A percentile compares a stretch with the other conserved stretches of the same genome.
These are phyloP conservation scores for Globisporangium viniferum DNA, from an alignment of 352 stramenopile genomes.

Conservation along the genomic window DNA sequence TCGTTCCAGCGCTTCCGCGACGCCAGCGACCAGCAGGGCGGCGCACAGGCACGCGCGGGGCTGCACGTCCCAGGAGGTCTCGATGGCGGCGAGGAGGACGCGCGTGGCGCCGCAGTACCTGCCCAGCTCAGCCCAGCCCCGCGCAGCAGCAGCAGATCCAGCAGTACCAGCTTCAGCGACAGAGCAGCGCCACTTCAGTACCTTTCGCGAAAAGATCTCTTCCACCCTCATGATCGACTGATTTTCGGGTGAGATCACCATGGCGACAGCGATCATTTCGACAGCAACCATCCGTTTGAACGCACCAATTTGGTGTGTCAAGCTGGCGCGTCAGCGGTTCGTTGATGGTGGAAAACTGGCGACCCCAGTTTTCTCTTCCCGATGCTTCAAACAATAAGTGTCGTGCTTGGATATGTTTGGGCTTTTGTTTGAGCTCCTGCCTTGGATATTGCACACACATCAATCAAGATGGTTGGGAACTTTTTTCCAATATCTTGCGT, in stretches of 20 bases:
- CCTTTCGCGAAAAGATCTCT: neutral
- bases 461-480: neutral
- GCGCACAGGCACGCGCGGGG: neutral
- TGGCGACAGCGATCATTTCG: neutral
- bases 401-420: too few species aligned
- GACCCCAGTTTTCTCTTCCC: neutral
- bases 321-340: neutral
- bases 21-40: neutral
- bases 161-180: conserved; percentile 10
- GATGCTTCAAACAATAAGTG: neutral
- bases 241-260: neutral
- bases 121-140: neutral
- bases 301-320: neutral
- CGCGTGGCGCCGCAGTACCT: conserved; percentile 16
- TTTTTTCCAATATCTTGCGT: neutral
- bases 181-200: neutral
- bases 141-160: conserved; percentile 19
- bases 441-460: neutral
- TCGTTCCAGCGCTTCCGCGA: conserved; percentile 17
- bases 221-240: neutral
- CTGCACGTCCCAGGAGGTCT: neutral
- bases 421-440: too few species aligned
- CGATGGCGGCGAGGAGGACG: conserved; percentile 5
- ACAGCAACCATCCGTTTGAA: too few species aligned
- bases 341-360: neutral